Base-by-base conservation (phyloP, 192 early-diverging fungal species). In the Obelidium mucronatum region DNA sequence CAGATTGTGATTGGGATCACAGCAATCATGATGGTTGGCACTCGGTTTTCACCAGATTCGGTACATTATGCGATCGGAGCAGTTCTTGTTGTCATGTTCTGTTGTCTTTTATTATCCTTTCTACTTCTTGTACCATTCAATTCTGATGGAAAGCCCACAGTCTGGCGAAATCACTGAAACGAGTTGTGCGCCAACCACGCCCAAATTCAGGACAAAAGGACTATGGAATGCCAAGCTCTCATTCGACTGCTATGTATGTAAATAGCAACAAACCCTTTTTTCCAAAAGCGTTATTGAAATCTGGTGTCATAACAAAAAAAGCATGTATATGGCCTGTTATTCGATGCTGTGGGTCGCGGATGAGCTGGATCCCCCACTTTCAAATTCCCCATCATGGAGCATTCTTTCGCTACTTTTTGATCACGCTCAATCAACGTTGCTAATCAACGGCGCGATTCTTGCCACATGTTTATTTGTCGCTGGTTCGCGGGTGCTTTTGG, bases 151-250 rank as follows among this genome's bases (percentile, higher is more conserved):
- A n/a, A n/a, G 33, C 58, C 26, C 15, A 11, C 58, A 60, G 58
- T 6, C 6, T 60, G 11, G 58, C 58, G 11, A 60, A 60, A 28
- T 11, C 28, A 8, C 26, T 28, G 15, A 60, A 60, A 33, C 11
- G 26, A 30, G 58, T 28, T 30, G 11, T 60, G 8, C 58, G 58
- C 24, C 58, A 60, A 30, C 6, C 6, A 33, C 58, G 58, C 15
- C 58, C 58, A 8, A 15, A 8, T 8, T 8, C 8, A 11, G 33
- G 6, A 19, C 22, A 60, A 60, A 60, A 15, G 22, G 58, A 60
- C 28, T 60, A 60, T 60, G 58, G 58, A 60, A 60, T 60, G 58
- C 58, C 58, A 30, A 30, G 24, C 24, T 60, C 58, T 60, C 58
- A 60, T 60, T 22, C 58, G 6, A 28, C 58, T 30, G 33, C 58